Base-by-base conservation (phyloP, 164 flowering plant species). In the Tinospora cordifolia region DNA sequence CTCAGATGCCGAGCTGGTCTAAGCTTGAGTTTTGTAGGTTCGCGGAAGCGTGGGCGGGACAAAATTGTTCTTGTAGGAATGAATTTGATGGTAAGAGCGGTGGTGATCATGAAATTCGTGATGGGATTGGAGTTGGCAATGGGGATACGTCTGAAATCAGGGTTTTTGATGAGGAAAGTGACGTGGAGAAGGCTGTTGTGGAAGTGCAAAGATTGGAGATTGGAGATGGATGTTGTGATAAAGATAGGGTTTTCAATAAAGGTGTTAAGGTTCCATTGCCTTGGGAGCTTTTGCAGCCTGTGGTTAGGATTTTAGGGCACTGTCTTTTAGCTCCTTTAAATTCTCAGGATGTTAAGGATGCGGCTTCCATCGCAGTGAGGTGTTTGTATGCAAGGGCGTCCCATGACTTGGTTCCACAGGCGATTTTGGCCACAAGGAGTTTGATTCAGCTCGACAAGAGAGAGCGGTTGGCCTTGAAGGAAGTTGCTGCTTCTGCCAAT, bases 1-100 rank as follows among this genome's bases (percentile, higher is more conserved):
- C 95, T 3, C 87, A 85, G 64, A 92, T 94, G 95, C 97, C 98
- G 1, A 73, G 79, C 15, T 88, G 92, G 90, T 94, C 98, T 8
- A 94, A 94, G 76, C 72, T 84, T 51, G 95, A 89, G 13, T 77
- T 91, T 2, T 94, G 97, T 62, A 75, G 71, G 59, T 87, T 81
- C 58, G 87, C 82, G 0, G 83, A 84, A 0, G 81, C 75, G 11
- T 94, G 98, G 97, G 93, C 97, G 0, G 97, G 97, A 25, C 86
- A 87, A 78, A 82, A 85, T 44, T 92, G 98, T 66, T 51, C 83
- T 46, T 92, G 98, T 67, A 71, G 67, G 62, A 22, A 30, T 2
- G 81, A 80, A 62, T 69, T 78, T 12, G 82, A 80, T 27, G 10
- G 27, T 24, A 62, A 78, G 8, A 38, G 25, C 2, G n/a, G 22